Evolutionary conservation across 164 flowering plant species (phyloP).

Genomic region (Magnolia officinalis): DNA sequence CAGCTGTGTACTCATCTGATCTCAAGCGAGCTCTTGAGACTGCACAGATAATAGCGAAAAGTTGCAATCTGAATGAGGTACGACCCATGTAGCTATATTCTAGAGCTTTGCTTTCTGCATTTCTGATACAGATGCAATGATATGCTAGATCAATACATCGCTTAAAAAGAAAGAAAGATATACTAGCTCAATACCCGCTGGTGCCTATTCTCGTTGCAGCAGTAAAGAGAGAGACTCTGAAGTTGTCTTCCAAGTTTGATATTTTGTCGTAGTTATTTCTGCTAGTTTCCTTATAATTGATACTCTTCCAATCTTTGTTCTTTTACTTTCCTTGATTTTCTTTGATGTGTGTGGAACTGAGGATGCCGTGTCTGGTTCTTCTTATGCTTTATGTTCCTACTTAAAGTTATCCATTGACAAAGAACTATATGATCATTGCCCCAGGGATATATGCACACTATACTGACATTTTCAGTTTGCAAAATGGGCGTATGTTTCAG

Average conservation of each 20-base stretch:
- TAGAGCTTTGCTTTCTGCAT: background rate
- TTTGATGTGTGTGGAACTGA: too few species aligned
- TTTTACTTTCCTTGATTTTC: too few species aligned
- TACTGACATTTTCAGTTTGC: too few species aligned
- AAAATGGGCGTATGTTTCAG: too few species aligned
- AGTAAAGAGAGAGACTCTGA: too few species aligned
- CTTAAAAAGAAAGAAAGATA: background rate
- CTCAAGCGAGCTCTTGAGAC: conserved; percentile 76
- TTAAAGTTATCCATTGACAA: background rate
- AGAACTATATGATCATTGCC: background rate
- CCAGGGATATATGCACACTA: too few species aligned
- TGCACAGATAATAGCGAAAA: conserved; percentile 68
- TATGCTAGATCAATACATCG: background rate
- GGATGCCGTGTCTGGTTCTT: background rate
- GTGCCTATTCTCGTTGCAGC: too few species aligned
- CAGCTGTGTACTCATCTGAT: conserved; percentile 85
- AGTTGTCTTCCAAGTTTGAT: too few species aligned
- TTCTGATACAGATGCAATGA: conserved; percentile 4
- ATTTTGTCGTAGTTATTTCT: too few species aligned
- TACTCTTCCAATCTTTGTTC: too few species aligned
- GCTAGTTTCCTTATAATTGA: too few species aligned
- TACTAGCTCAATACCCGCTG: too few species aligned
- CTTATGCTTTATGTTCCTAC: background rate
- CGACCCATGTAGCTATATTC: conserved; percentile 2
- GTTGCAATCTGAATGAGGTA: conserved; percentile 73